phyloP scores from a whole-genome alignment of 2,329 filamentous ascomycete species.

The Thielaviopsis punctulata region DNA sequence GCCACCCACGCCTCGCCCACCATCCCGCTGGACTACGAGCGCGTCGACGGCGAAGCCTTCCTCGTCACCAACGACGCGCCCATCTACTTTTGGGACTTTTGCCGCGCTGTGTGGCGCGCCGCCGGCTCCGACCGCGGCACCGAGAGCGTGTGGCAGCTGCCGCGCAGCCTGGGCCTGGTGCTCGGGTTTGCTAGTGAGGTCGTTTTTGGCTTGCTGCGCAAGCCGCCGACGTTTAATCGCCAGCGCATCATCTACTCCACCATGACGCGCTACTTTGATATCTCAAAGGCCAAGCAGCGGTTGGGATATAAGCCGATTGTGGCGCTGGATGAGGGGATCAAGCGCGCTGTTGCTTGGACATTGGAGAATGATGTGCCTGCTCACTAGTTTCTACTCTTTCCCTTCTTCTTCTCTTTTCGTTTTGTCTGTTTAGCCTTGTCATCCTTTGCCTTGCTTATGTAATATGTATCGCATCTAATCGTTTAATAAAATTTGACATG shows the following conservation, averaged over 20 bases:
- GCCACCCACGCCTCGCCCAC: conserved; percentile 30
- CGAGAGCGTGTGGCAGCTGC: conserved; percentile 37
- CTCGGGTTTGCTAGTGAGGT: conserved; percentile 38
- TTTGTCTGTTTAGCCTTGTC: not conserved
- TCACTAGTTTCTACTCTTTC: not conserved
- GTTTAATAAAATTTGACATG: no score
- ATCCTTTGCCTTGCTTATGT: not conserved
- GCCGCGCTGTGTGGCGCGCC: conserved; percentile 56
- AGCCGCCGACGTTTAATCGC: conserved; percentile 39
- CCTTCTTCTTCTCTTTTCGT: not conserved
- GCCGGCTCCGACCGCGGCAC: conserved; percentile 36
- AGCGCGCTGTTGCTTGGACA: conserved; percentile 36
- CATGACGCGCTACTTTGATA: conserved; percentile 65
- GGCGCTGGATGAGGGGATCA: conserved; percentile 45
- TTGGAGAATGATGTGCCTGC: conserved; percentile 24
- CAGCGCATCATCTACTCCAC: conserved; percentile 48
- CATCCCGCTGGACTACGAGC: conserved; percentile 53
- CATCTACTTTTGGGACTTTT: conserved; percentile 82
- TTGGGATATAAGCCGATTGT: conserved; percentile 55
- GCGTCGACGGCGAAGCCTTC: conserved; percentile 71
- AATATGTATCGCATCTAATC: not conserved
- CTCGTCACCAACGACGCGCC: conserved; percentile 82
- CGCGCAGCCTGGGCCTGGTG: conserved; percentile 31
- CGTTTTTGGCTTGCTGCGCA: conserved; percentile 30
- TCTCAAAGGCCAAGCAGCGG: conserved; percentile 53